A percentile compares a stretch with the other conserved stretches of the same genome.
Conservation (phyloP, 495 filamentous ascomycete genomes). For the Bryoglossum gracile region DNA sequence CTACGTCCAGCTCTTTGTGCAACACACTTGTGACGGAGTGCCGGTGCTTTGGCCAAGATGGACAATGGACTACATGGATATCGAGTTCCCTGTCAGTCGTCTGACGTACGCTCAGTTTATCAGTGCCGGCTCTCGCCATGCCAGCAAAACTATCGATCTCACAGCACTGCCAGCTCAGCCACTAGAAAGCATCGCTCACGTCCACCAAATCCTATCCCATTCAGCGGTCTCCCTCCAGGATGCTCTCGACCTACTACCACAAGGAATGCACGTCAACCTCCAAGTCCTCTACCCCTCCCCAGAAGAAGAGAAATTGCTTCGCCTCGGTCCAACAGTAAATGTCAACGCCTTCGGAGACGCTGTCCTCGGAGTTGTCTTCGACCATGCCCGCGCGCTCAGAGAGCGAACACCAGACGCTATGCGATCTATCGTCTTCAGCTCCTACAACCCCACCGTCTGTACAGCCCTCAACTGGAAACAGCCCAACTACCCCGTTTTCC, state of each 20-base stretch:
- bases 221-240: conserved; percentile 71
- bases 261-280: conserved; percentile 74
- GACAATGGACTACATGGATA: conserved; percentile 69
- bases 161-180: conserved; percentile 38
- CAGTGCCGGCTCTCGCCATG: conserved; percentile 48
- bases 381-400: conserved; percentile 73
- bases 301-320: conserved; percentile 57
- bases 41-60: conserved; percentile 82
- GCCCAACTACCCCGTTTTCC: conserved; percentile 92
- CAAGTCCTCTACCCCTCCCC: conserved; percentile 76
- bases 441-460: conserved; percentile 82
- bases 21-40: conserved; percentile 77
- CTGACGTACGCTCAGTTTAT: conserved; percentile 69
- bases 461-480: conserved; percentile 98
- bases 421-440: conserved; percentile 84
- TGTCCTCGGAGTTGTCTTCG: conserved; percentile 78
- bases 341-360: conserved; percentile 81
- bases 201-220: conserved; percentile 61
- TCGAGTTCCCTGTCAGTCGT: conserved; percentile 71
- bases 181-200: conserved; percentile 49
- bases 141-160: conserved; percentile 34
- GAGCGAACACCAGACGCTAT: conserved; percentile 61
- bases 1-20: conserved; percentile 84
- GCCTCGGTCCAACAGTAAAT: conserved; percentile 66
- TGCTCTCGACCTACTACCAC: conserved; percentile 64